Evolutionary conservation across 805 yeast genomes (phyloP).

Genomic region (Teunomyces pallodes): DNA sequence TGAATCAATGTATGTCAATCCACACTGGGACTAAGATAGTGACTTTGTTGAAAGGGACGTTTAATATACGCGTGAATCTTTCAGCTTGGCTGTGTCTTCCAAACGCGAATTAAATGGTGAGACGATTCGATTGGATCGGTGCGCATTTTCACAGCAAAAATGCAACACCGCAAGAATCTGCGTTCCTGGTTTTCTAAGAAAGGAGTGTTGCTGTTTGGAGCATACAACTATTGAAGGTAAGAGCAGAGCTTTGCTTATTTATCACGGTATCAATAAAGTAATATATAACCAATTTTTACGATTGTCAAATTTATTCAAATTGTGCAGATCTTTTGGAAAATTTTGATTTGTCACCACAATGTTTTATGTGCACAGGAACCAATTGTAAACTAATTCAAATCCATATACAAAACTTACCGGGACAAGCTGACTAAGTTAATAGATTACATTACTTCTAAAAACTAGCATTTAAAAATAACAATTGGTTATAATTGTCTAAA

Average conservation of each 20-base stretch:
- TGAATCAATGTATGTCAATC: not conserved
- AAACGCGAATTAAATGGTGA: not conserved
- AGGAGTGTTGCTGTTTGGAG: not conserved
- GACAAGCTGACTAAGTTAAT: too few species aligned
- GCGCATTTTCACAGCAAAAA: not conserved
- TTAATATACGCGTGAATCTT: not conserved
- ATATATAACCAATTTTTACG: too few species aligned
- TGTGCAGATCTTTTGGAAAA: too few species aligned
- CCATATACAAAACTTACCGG: too few species aligned
- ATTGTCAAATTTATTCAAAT: too few species aligned
- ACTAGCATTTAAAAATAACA: too few species aligned
- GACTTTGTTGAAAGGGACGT: not conserved
- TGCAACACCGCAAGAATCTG: not conserved
- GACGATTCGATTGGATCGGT: not conserved
- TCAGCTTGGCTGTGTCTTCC: not conserved
- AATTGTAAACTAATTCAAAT: too few species aligned
- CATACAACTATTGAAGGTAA: not conserved
- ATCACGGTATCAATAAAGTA: too few species aligned
- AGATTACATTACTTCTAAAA: too few species aligned
- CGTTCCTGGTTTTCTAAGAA: not conserved
- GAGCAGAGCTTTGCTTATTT: not conserved
- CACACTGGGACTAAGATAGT: not conserved
- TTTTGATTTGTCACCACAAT: too few species aligned
- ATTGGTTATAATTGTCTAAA: too few species aligned
- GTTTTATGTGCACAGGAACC: too few species aligned